These are phyloP conservation scores for Bremia lactucae DNA, from an alignment of 352 stramenopile genomes.

Conservation along the genomic window DNA sequence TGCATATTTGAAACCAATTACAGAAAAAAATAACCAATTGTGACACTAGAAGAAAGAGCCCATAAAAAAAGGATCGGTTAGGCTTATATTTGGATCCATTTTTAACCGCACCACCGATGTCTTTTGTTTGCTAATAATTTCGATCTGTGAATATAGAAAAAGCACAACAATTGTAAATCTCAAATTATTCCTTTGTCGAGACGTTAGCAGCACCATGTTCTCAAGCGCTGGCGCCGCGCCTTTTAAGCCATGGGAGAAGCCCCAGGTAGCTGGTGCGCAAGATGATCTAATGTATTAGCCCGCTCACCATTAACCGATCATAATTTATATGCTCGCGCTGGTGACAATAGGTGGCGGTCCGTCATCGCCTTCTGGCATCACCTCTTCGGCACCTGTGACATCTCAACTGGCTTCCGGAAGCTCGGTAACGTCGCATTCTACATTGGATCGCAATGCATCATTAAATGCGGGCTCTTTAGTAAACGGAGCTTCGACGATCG, in stretches of 20 bases:
- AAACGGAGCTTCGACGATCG: constrained; percentile 7
- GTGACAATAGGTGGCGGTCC: constrained; percentile 5
- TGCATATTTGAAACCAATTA: too few relatives aligned
- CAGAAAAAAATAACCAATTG: too few relatives aligned
- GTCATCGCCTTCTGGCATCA: constrained; percentile 8
- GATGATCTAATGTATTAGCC: constrained; percentile 7
- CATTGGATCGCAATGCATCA: constrained; percentile 1
- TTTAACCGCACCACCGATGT: too few relatives aligned
- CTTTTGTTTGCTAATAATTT: too few relatives aligned
- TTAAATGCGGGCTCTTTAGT: constrained; percentile 3
- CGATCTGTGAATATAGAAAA: too few relatives aligned
- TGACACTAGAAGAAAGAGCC: too few relatives aligned
- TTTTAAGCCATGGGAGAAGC: constrained; percentile 47
- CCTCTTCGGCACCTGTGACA: constrained; percentile 11
- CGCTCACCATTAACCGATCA: neutral
- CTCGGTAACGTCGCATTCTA: neutral
- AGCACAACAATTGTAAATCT: too few relatives aligned
- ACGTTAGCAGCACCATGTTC: constrained; percentile 22
- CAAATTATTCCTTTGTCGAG: too few relatives aligned
- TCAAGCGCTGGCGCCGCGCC: constrained; percentile 11
- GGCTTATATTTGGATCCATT: too few relatives aligned
- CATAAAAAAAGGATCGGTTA: too few relatives aligned
- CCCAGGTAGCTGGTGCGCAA: constrained; percentile 10
- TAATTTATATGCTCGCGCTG: constrained; percentile 2
- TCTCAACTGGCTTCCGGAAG: constrained; percentile 4